Conservation (phyloP, 768 basidiomycete genomes). For the Cystofilobasidium ferigula region DNA sequence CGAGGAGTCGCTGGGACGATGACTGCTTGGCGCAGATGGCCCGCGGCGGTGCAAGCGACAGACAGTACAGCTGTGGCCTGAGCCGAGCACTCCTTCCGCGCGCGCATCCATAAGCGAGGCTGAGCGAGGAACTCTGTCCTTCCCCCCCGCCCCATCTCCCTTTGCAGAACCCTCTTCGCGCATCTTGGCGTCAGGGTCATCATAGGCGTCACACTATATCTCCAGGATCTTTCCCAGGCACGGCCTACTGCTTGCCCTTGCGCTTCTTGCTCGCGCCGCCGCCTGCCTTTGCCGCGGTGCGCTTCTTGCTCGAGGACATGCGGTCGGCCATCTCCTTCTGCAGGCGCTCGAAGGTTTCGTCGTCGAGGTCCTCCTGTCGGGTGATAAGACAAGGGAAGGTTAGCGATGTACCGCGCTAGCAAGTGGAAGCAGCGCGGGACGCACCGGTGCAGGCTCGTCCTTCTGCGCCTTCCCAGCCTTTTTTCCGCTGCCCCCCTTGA, state of each 20-base stretch:
- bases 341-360: conserved; percentile 11
- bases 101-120: no score
- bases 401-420: neutral
- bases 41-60: no score
- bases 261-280: neutral
- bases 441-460: neutral
- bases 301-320: neutral
- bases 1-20: no score
- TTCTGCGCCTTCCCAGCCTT: neutral
- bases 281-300: neutral
- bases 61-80: no score
- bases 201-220: neutral
- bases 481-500: neutral
- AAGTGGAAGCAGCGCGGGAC: neutral
- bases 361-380: conserved; percentile 12
- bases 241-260: neutral
- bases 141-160: neutral
- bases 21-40: no score
- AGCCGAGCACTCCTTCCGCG: no score
- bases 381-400: no score
- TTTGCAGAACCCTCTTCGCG: neutral
- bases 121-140: no score
- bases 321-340: conserved; percentile 13
- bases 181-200: neutral
- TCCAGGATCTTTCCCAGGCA: neutral